These are phyloP conservation scores for Physcomitrellopsis africana DNA, from an alignment of 225 moss, liverwort and hornwort species.

Conservation along the genomic window DNA sequence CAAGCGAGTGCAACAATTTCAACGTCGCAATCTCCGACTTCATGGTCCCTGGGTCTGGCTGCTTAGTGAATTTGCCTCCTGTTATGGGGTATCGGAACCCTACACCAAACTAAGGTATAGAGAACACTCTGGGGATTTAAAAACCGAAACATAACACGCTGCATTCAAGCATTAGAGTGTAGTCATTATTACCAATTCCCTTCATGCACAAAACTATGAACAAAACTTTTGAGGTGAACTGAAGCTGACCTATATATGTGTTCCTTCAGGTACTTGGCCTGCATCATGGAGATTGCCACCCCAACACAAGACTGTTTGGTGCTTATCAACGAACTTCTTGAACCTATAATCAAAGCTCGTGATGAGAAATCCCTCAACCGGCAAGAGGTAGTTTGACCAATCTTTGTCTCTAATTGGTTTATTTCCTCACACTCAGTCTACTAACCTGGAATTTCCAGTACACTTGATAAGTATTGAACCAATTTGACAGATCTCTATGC, in stretches of 20 bases:
- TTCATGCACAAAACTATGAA: no score
- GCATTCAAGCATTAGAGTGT: background rate
- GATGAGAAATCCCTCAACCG: slow-evolving; percentile 80
- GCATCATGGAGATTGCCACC: slow-evolving; percentile 94
- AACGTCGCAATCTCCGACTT: slow-evolving; percentile 82
- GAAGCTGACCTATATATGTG: background rate
- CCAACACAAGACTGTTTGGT: slow-evolving; percentile 92
- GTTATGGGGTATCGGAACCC: slow-evolving; percentile 90
- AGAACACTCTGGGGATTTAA: background rate
- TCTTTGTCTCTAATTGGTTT: no score
- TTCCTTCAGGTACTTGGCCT: slow-evolving; percentile 71
- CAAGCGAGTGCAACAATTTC: slow-evolving; percentile 90
- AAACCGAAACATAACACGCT: background rate
- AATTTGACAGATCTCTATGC: no score
- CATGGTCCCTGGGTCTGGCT: slow-evolving; percentile 93
- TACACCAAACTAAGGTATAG: slow-evolving; percentile 91
- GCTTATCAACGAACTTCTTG: slow-evolving; percentile 87
- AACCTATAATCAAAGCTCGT: slow-evolving; percentile 78
- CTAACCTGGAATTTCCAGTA: no score
- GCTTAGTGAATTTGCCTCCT: slow-evolving; percentile 85
- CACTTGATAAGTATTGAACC: no score
- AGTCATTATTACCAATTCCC: no score
- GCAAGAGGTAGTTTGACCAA: slow-evolving; percentile 66
- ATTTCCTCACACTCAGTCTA: no score
- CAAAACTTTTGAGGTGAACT: background rate